These are phyloP conservation scores for Erigeron philadelphicus DNA, from an alignment of 140 eudicot species.

Conservation along the genomic window DNA sequence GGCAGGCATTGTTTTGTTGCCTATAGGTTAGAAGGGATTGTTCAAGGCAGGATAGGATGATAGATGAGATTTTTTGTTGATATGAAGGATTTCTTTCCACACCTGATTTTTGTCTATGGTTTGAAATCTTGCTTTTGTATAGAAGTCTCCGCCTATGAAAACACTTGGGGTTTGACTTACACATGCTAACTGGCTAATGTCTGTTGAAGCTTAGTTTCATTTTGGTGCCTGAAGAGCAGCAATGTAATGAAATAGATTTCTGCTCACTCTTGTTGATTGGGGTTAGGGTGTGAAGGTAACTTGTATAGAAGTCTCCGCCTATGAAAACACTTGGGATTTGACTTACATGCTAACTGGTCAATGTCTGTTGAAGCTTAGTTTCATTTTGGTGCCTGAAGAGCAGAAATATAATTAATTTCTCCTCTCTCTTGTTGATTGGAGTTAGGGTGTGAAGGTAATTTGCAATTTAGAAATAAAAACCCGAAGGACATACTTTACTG, in stretches of 20 bases:
- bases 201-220: constrained; percentile 22
- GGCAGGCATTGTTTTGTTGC: constrained; percentile 19
- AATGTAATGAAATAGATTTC: too few species aligned
- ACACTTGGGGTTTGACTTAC: constrained; percentile 25
- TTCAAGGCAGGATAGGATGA: constrained; percentile 23
- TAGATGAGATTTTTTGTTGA: constrained; percentile 10
- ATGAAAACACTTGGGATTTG: constrained; percentile 22
- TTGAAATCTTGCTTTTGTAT: constrained; percentile 18
- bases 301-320: background rate
- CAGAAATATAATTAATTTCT: too few species aligned
- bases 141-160: constrained; percentile 14
- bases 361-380: constrained; percentile 25
- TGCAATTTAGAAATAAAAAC: constrained; percentile 18
- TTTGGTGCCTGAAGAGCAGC: background rate
- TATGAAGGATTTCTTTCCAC: constrained; percentile 16
- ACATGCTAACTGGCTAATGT: constrained; percentile 21
- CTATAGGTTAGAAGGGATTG: constrained; percentile 20
- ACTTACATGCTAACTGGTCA: constrained; percentile 26
- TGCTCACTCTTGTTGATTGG: constrained; percentile 21
- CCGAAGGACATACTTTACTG: background rate
- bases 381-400: constrained; percentile 1
- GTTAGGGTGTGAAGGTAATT: background rate
- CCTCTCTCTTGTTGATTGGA: constrained; percentile 24
- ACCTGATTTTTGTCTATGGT: constrained; percentile 18
- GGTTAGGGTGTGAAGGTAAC: background rate